These are phyloP conservation scores for Gynochthodes officinalis DNA, from an alignment of 257 asterid genomes.

Conservation along the genomic window DNA sequence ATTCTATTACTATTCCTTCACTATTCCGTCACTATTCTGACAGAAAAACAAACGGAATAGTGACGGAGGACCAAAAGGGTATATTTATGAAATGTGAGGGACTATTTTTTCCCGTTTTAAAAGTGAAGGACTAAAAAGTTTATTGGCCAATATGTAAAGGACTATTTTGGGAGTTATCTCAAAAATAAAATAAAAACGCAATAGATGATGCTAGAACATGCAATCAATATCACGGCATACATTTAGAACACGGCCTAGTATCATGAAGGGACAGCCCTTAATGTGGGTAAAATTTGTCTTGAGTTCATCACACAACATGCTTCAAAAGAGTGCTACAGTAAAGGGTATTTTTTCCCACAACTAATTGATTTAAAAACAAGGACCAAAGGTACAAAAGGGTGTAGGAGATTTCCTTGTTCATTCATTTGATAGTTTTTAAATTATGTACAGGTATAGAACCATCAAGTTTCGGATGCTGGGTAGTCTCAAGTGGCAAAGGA, in stretches of 20 bases:
- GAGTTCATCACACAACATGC: neutral
- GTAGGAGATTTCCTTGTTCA: neutral
- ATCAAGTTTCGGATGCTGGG: no score
- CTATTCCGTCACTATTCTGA: no score
- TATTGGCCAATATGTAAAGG: no score
- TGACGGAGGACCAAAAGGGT: no score
- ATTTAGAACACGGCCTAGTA: neutral
- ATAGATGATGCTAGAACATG: neutral
- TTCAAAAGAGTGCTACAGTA: neutral
- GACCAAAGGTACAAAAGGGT: neutral
- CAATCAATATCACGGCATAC: neutral
- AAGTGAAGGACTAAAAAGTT: no score
- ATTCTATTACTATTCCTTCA: no score
- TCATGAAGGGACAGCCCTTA: neutral
- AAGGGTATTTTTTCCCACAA: neutral
- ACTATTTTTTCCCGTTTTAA: no score
- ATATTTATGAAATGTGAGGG: no score
- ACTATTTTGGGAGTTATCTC: no score
- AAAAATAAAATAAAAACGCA: no score
- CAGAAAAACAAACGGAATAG: no score
- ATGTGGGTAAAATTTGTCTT: neutral
- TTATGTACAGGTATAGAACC: neutral
- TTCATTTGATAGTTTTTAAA: no score
- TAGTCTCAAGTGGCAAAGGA: neutral
- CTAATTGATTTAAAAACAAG: neutral